Evolutionary conservation across 1,139 yeast species (phyloP).

Genomic region (Arxiozyma bovina): DNA sequence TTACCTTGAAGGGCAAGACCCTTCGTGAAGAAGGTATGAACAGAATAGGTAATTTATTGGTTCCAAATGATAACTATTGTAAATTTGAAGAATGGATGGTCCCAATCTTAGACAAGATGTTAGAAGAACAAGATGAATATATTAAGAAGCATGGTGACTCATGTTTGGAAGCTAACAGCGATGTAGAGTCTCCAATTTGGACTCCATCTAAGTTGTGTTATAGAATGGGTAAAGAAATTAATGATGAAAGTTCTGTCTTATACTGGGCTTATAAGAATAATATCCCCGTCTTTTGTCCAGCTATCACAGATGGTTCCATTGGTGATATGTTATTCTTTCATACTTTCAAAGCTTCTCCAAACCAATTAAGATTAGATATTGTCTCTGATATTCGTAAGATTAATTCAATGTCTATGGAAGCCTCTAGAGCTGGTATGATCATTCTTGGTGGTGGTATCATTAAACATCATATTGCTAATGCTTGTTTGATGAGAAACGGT

Average conservation of each 20-base stretch:
- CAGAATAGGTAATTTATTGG: slow-evolving; percentile 91
- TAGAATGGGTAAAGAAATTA: slow-evolving; percentile 88
- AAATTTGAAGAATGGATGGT: slow-evolving; percentile 97
- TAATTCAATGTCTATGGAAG: slow-evolving; percentile 91
- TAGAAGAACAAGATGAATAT: slow-evolving; percentile 78
- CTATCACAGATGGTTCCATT: slow-evolving; percentile 93
- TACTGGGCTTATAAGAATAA: slow-evolving; percentile 97
- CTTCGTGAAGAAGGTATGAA: slow-evolving; percentile 93
- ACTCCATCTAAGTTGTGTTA: slow-evolving; percentile 91
- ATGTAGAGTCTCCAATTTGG: slow-evolving; percentile 56
- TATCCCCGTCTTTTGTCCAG: slow-evolving; percentile 95
- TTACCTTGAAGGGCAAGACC: slow-evolving; percentile 65
- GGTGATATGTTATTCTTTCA: slow-evolving; percentile 99
- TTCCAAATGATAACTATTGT: slow-evolving; percentile 96
- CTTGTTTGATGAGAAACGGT: slow-evolving; percentile 97
- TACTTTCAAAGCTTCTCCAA: slow-evolving; percentile 88
- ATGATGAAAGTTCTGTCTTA: slow-evolving; percentile 86
- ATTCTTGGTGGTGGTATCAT: slow-evolving; percentile 93
- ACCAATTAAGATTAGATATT: slow-evolving; percentile 79
- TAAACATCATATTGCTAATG: slow-evolving; percentile 95
- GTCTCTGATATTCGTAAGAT: slow-evolving; percentile 88
- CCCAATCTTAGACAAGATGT: slow-evolving; percentile 77
- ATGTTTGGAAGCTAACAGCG: slow-evolving; percentile 43
- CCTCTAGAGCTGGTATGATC: slow-evolving; percentile 92
- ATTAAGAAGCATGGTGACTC: slow-evolving; percentile 41